Evolutionary conservation across 2,329 filamentous ascomycete species (phyloP), one percentile per base, ranked within the genome.

Genomic region (Hortaea sp.): DNA sequence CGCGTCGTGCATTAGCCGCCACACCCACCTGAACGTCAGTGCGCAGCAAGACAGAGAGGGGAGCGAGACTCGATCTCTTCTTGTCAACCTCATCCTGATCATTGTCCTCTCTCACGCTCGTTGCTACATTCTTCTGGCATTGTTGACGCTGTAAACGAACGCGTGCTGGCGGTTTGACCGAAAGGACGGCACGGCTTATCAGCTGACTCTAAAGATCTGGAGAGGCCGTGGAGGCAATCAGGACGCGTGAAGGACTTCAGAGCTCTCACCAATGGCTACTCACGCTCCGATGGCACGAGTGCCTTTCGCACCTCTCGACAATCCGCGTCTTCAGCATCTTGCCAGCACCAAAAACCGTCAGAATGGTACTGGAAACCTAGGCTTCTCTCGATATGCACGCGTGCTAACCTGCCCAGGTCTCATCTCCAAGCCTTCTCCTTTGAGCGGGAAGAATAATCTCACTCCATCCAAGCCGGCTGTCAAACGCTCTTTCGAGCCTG

Each of bases 341-440:
- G 82, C 81, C 28, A 87, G 80, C 67, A 68, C 82, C 43, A 90
- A 88, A 73, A 89, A 89, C 66, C 75, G 81, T 65, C 85, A 89
- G 60, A 77, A 77, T 69, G 71, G 74, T 77, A 71, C 57, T 20
- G 20, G 20, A 20, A 20, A 20, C 20, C 20, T 20, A 20, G 20
- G 20, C 20, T 20, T 20, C 2, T 20, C 20, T 10, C 32, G 2
- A 44, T 44, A 52, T 38, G 38, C 45, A 49, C 32, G 29, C 40
- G n/a, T 12, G 37, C 38, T 57, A 51, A 52, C 46, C n/a, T 56
- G 4, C 7, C 32, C n/a, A 35, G 32, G 32, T 35, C 32, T 35
- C n/a, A n/a, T 35, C 32, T 35, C 32, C 59, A 57, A 48, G 11
- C 27, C 20, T 46, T 5, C 32, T 44, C 38, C 40, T 20, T 28